These are phyloP conservation scores for Areca catechu DNA, from an alignment of 176 grass and related monocot species.

Conservation along the genomic window DNA sequence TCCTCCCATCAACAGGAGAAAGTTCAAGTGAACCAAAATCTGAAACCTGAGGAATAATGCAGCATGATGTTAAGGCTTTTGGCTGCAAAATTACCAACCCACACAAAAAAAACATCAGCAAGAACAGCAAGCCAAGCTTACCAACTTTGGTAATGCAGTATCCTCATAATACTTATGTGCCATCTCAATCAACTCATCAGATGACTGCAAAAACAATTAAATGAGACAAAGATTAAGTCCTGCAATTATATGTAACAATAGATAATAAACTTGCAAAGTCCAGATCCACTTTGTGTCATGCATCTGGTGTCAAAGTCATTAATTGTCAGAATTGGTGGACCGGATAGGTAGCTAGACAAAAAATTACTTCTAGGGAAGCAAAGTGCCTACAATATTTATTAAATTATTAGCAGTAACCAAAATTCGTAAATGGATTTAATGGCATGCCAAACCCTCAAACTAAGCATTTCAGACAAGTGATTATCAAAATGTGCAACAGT, in stretches of 20 bases:
- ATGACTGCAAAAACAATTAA: conserved; percentile 44
- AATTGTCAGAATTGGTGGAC: too few relatives aligned
- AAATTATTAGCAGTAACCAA: too few relatives aligned
- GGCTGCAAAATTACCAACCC: neutral
- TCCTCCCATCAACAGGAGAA: conserved; percentile 98
- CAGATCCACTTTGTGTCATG: neutral
- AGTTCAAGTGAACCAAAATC: conserved; percentile 98
- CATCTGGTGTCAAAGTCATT: too few relatives aligned
- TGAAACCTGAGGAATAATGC: conserved; percentile 49
- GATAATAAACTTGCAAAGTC: neutral
- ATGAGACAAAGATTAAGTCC: conserved; percentile 7
- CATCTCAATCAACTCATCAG: conserved; percentile 89
- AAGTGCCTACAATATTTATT: too few relatives aligned
- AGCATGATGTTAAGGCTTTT: conserved; percentile 14
- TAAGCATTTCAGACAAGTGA: too few relatives aligned
- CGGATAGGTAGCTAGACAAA: too few relatives aligned
- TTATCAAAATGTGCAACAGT: too few relatives aligned
- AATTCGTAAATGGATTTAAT: too few relatives aligned
- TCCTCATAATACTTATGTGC: conserved; percentile 90
- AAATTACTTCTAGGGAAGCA: too few relatives aligned
- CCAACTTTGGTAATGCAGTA: conserved; percentile 88
- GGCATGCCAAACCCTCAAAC: too few relatives aligned
- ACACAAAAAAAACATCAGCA: conserved; percentile 11
- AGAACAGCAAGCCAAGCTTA: conserved; percentile 20
- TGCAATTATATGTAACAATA: conserved; percentile 12